phyloP scores from a whole-genome alignment of 2,329 filamentous ascomycete species.

The Alternaria sp. region DNA sequence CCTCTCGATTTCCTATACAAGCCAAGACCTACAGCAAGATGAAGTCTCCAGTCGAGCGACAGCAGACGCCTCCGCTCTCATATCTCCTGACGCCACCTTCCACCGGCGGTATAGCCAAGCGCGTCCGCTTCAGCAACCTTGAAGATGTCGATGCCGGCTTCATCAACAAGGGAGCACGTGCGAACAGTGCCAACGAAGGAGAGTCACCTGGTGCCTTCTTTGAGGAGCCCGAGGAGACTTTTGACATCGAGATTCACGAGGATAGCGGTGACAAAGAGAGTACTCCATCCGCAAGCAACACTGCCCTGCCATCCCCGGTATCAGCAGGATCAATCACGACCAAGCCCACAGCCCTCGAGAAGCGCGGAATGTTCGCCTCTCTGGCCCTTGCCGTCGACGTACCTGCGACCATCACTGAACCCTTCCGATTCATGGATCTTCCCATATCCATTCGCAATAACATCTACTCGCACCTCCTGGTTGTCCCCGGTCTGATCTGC shows the following conservation, averaged over 20 bases:
- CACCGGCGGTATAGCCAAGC: slow-evolving; percentile 25
- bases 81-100: slow-evolving; percentile 34
- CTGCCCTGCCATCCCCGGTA: background rate
- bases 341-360: slow-evolving; percentile 5
- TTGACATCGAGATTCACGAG: slow-evolving; percentile 16
- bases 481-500: slow-evolving; percentile 36
- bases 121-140: slow-evolving; percentile 13
- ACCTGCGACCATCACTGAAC: background rate
- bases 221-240: slow-evolving; percentile 19
- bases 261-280: slow-evolving; percentile 5
- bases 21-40: slow-evolving; percentile 8
- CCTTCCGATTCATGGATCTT: slow-evolving; percentile 35
- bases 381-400: background rate
- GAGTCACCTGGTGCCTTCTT: slow-evolving; percentile 20
- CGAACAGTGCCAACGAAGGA: slow-evolving; percentile 4
- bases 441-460: slow-evolving; percentile 31
- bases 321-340: background rate
- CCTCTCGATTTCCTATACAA: background rate
- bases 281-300: background rate
- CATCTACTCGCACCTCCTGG: slow-evolving; percentile 36
- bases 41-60: slow-evolving; percentile 5
- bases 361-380: slow-evolving; percentile 6
- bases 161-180: slow-evolving; percentile 12
- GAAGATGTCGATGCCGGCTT: background rate
- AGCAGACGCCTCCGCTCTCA: slow-evolving; percentile 21